Base-by-base conservation (phyloP, 2,329 filamentous ascomycete genomes). In the Arthroderma sp. region DNA sequence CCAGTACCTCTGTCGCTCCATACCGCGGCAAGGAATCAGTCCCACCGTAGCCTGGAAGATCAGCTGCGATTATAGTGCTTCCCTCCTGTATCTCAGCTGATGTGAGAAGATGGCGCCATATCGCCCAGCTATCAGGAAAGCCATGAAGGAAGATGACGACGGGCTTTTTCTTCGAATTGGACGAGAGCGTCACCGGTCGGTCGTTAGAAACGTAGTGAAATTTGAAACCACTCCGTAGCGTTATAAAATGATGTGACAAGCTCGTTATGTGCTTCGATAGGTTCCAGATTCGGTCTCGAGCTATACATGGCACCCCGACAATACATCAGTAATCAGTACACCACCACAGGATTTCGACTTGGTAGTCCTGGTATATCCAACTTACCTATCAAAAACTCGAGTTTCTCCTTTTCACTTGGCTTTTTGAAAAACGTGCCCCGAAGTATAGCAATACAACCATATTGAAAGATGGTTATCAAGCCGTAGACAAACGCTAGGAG, bases 41-140 rank as follows among this genome's bases (percentile, higher is more conserved):
- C 6, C 75, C 75, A 32, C 75, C 75, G 49, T 72, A 78, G 1
- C 75, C 75, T 11, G 75, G 75, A 5, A 79, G 56, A 53, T 78
- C 75, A 34, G 77, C 62, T 0, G 73, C 74, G 30, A 78, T 66
- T 5, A 77, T 51, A 15, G 66, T 68, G 15, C 69, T 65, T 5
- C 63, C 51, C 28, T 63, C 48, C 28, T 60, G 57, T 6, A 69
- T 53, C 6, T 58, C 52, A 6, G 61, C 47, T 0, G 67, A 68
- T 34, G 58, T 57, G 15, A 77, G 58, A 27, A 74, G 57, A 42
- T 69, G 60, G 38, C 66, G 65, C 72, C 73, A 79, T 42, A 78
- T 58, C 7, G 69, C 64, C 58, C 66, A 76, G 45, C 73, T 75
- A 52, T 79, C 75, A 5, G 75, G 75, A 47, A 77, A 79, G 33